Base-by-base conservation (phyloP, 1,284 basidiomycete species). In the Apiotrichum veenhuisii region DNA sequence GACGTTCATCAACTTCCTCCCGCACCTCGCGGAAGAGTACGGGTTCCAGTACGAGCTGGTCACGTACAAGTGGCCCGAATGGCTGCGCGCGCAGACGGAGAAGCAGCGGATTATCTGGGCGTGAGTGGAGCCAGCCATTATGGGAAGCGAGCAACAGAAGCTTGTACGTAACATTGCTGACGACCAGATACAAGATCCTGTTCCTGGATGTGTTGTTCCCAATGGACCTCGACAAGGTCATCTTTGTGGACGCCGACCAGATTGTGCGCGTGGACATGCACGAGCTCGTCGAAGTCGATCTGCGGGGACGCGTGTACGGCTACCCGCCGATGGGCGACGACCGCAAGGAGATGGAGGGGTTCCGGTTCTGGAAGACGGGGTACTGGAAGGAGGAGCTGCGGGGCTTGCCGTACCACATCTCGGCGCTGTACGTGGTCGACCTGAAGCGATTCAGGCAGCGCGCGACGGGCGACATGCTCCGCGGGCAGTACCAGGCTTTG, bases 51-150 rank as follows among this genome's bases (percentile, higher is more conserved):
- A 97, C 73, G 94, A 98, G 72, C 83, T 98, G 14, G 89, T 98
- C 55, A 98, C 95, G 0, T 98, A 98, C 80, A 97, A 96, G 70
- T 98, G 95, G 95, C 96, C 95, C 0, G 88, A 88, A 3, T 98
- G 95, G 95, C 82, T 98, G 15, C 87, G 92, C n/a, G 84, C 85
- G 12, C 95, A 98, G 74, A 93, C 86, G 55, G 95, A 98, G 78
- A 98, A 98, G 76, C 95, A 98, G 75, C 84, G 95, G 22, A 89
- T 93, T 56, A 98, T 98, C 67, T 98, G 95, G 95, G 96, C 90
- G n/a, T 49, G 25, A 49, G 47, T 49, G 7, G n/a, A 22, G 52
- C 33, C 18, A n/a, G n/a, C n/a, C n/a, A n/a, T n/a, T n/a, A n/a
- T n/a, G n/a, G n/a, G n/a, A n/a, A n/a, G n/a, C n/a, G n/a, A n/a